Conservation (phyloP, 1,284 basidiomycete species). For the Trametes versicolor region DNA sequence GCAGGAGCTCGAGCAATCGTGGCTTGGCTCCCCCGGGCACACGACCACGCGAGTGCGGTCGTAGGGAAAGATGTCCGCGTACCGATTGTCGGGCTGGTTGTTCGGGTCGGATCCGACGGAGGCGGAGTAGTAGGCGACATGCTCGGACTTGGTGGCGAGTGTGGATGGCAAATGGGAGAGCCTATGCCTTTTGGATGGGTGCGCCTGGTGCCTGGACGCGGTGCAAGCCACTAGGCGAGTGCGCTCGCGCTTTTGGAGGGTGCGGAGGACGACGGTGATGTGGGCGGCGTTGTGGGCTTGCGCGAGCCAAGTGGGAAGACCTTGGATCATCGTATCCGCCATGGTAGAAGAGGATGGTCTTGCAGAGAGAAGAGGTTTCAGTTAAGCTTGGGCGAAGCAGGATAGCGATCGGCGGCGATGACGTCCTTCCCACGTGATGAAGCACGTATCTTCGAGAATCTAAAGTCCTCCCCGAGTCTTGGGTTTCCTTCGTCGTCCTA, state of each 20-base stretch:
- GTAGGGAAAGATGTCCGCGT: constrained; percentile 77
- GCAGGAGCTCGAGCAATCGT: constrained; percentile 28
- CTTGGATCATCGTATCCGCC: constrained; percentile 13
- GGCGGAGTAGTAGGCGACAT: constrained; percentile 63
- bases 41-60: constrained; percentile 79
- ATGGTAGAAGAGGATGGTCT: constrained; percentile 11
- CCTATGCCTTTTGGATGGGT: constrained; percentile 40
- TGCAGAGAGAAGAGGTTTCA: not conserved
- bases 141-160: constrained; percentile 36
- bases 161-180: constrained; percentile 37
- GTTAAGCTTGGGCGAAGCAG: not conserved
- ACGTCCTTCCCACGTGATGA: constrained; percentile 19
- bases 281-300: constrained; percentile 46
- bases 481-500: too few species aligned
- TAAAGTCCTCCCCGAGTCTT: too few species aligned
- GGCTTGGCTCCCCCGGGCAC: constrained; percentile 39
- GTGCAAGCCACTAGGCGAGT: constrained; percentile 47
- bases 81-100: constrained; percentile 71
- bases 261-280: constrained; percentile 45
- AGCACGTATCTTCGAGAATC: not conserved
- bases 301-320: constrained; percentile 44
- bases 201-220: constrained; percentile 45
- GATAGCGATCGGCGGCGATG: constrained; percentile 7
- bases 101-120: constrained; percentile 54
- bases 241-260: constrained; percentile 55